phyloP scores from a whole-genome alignment of 1,139 yeast species.

The Barnettozyma hawaiiensis region DNA sequence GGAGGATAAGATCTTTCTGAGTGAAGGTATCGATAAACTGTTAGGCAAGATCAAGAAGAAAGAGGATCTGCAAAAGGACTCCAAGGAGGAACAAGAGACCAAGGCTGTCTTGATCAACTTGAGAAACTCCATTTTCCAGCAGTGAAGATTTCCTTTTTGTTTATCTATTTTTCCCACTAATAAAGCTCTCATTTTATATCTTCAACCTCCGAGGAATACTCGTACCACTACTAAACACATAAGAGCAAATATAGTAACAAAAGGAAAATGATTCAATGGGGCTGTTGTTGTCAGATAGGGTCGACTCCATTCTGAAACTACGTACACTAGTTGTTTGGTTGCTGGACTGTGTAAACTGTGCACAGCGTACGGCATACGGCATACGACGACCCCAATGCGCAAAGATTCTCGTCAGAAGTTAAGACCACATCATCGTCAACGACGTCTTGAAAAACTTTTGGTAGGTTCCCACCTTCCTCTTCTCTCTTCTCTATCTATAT shows the following conservation, averaged over 20 bases:
- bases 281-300: no score
- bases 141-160: not conserved
- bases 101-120: slow-evolving; percentile 20
- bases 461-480: not conserved
- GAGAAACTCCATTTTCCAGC: slow-evolving; percentile 20
- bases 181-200: not conserved
- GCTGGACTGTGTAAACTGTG: not conserved
- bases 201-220: no score
- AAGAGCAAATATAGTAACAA: not conserved
- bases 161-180: no score
- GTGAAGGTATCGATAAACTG: slow-evolving; percentile 24
- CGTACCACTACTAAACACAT: no score
- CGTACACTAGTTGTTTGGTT: not conserved
- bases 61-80: slow-evolving; percentile 25
- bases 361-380: not conserved
- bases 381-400: no score
- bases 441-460: not conserved
- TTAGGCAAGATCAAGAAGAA: slow-evolving; percentile 23
- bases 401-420: not conserved
- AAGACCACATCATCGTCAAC: no score
- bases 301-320: not conserved
- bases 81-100: slow-evolving; percentile 26
- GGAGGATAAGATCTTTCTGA: slow-evolving; percentile 16
- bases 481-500: not conserved
- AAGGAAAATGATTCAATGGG: no score